These are phyloP conservation scores for Schwanniomyces sp. DNA, from an alignment of 805 yeast genomes.

Conservation along the genomic window DNA sequence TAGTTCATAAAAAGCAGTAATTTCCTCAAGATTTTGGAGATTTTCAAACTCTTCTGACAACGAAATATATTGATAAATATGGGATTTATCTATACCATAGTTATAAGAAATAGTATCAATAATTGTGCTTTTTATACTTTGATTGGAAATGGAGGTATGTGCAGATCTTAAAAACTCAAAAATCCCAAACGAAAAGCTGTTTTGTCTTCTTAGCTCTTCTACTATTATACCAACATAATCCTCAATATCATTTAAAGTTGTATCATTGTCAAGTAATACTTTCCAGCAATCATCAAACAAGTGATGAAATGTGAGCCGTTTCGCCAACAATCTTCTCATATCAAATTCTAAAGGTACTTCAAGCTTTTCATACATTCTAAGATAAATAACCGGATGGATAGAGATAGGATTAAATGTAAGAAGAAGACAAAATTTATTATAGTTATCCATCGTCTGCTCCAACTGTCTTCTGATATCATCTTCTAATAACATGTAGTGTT, in stretches of 20 bases:
- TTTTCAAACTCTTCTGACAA: neutral
- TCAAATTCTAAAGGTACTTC: conserved; percentile 17
- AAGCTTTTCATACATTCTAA: conserved; percentile 14
- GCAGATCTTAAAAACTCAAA: conserved; percentile 19
- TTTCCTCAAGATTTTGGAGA: neutral
- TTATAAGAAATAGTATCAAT: conserved; percentile 18
- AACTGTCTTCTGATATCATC: conserved; percentile 12
- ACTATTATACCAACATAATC: conserved; percentile 30
- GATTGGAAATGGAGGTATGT: conserved; percentile 8
- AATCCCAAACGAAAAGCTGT: conserved; percentile 23
- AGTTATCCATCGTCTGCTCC: conserved; percentile 23
- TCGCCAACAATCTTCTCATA: conserved; percentile 20
- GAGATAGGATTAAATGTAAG: conserved; percentile 31
- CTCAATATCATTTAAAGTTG: conserved; percentile 35
- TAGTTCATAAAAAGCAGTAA: neutral
- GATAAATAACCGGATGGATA: conserved; percentile 28
- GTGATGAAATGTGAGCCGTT: conserved; percentile 30
- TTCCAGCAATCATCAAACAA: conserved; percentile 32
- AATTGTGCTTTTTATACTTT: conserved; percentile 14
- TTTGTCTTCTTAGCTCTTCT: conserved; percentile 13
- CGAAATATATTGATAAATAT: conserved; percentile 4
- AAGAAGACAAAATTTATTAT: conserved; percentile 27
- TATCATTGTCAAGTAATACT: conserved; percentile 18
- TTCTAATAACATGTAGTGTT: neutral
- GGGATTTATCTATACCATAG: conserved; percentile 5